Evolutionary conservation across 176 grass and related monocot genomes (phyloP).

Genomic region (Zea mays): DNA sequence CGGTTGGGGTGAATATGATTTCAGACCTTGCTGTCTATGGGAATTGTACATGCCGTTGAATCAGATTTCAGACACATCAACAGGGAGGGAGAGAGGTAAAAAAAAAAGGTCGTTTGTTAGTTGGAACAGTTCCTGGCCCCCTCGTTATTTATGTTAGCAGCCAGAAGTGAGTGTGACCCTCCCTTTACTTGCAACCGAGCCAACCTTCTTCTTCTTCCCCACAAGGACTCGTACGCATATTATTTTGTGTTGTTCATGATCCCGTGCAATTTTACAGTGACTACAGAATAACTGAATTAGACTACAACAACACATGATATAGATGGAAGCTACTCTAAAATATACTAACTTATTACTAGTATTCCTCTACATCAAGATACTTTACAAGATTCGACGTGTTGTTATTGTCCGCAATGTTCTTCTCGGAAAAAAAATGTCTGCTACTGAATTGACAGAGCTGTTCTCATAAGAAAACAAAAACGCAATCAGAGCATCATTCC

Average conservation of each 20-base stretch:
- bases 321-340: background rate
- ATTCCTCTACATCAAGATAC: background rate
- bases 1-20: too few relatives aligned
- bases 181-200: slow-evolving; percentile 23
- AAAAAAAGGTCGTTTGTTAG: too few relatives aligned
- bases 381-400: background rate
- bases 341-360: background rate
- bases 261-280: background rate
- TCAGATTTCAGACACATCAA: too few relatives aligned
- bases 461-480: background rate
- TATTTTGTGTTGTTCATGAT: background rate
- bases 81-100: too few relatives aligned
- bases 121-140: background rate
- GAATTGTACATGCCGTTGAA: too few relatives aligned
- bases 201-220: background rate
- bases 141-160: background rate
- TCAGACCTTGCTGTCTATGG: too few relatives aligned
- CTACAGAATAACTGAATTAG: background rate
- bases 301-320: background rate
- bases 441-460: background rate
- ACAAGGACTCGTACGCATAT: background rate
- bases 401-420: background rate
- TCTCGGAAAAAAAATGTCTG: background rate
- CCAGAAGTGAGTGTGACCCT: background rate
- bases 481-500: slow-evolving; percentile 34